phyloP scores from a whole-genome alignment of 139 green algal species.

The Monoraphidium neglectum region DNA sequence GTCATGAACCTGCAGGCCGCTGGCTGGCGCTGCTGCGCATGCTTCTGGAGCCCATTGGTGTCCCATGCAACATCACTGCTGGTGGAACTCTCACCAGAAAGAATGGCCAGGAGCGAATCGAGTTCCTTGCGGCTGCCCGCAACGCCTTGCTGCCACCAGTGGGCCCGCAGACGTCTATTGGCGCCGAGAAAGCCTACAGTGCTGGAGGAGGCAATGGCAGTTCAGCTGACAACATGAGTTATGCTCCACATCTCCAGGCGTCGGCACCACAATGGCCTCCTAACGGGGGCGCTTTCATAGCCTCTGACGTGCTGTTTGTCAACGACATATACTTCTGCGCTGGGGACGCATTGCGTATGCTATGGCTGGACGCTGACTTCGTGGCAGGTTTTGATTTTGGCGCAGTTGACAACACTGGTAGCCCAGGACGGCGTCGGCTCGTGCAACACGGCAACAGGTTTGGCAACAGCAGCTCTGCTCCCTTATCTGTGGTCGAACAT shows the following conservation, averaged over 20 bases:
- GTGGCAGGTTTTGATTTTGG: slow-evolving; percentile 63
- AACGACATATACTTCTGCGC: slow-evolving; percentile 72
- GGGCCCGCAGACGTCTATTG: neutral
- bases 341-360: slow-evolving; percentile 40
- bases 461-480: too few species aligned
- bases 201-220: too few species aligned
- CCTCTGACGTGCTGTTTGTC: slow-evolving; percentile 53
- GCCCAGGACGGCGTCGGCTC: too few species aligned
- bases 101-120: slow-evolving; percentile 41
- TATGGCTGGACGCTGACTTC: slow-evolving; percentile 39
- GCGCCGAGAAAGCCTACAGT: too few species aligned
- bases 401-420: neutral
- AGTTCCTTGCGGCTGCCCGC: slow-evolving; percentile 46
- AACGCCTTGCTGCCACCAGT: slow-evolving; percentile 39
- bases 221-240: too few species aligned
- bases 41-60: slow-evolving; percentile 30
- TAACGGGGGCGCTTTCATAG: neutral
- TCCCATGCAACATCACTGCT: slow-evolving; percentile 36
- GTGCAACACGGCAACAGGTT: too few species aligned
- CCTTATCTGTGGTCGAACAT: too few species aligned
- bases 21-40: slow-evolving; percentile 49
- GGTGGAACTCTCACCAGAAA: slow-evolving; percentile 8
- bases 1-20: slow-evolving; percentile 17
- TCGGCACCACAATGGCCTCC: neutral
- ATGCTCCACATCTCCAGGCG: neutral